Conservation (phyloP, 1,284 basidiomycete species). For the Cutaneotrichosporon spelunceum region DNA sequence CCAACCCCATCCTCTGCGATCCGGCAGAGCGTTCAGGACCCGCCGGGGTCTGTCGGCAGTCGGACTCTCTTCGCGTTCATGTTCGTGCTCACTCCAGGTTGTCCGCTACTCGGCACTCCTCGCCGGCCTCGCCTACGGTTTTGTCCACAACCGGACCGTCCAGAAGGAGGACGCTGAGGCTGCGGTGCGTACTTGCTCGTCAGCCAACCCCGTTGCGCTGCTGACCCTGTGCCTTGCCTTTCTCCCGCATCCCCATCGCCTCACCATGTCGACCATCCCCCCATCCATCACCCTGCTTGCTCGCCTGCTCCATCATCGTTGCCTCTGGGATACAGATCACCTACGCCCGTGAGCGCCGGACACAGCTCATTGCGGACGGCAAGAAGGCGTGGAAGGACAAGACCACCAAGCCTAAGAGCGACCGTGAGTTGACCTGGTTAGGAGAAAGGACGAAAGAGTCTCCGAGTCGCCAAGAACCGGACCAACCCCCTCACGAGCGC, state of each 20-base stretch:
- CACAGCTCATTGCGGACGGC: constrained; percentile 77
- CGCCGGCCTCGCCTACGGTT: constrained; percentile 85
- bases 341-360: constrained; percentile 56
- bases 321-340: constrained; percentile 7
- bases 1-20: background rate
- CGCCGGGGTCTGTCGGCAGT: too few relatives aligned
- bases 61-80: background rate
- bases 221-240: constrained; percentile 6
- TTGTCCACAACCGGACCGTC: constrained; percentile 84
- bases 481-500: background rate
- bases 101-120: constrained; percentile 91
- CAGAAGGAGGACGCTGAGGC: constrained; percentile 71
- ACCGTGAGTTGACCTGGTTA: constrained; percentile 15
- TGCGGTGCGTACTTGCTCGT: constrained; percentile 34
- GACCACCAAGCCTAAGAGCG: constrained; percentile 51
- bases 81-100: constrained; percentile 62
- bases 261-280: background rate
- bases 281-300: background rate
- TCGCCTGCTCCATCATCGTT: background rate
- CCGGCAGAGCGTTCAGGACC: background rate
- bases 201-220: constrained; percentile 6
- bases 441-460: constrained; percentile 17
- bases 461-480: too few relatives aligned
- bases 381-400: constrained; percentile 86
- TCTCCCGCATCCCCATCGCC: background rate